phyloP scores from a whole-genome alignment of 805 yeast species.

The Wickerhamiella kurtzmanii region DNA sequence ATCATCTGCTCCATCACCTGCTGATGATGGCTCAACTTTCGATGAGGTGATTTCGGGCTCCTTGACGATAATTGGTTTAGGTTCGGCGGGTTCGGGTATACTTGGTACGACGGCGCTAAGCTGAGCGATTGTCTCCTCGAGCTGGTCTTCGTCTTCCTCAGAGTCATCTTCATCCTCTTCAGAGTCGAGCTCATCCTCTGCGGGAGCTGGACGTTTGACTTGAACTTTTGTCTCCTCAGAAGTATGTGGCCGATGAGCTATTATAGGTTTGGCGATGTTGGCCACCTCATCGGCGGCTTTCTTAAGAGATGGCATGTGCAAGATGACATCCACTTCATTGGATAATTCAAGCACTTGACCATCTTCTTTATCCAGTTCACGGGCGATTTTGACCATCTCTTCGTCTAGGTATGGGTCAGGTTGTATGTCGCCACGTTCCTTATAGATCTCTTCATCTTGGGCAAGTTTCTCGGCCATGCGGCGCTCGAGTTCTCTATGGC shows the following conservation, averaged over 20 bases:
- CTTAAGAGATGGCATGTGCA: conserved; percentile 17
- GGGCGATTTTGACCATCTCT: conserved; percentile 18
- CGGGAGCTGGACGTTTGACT: not conserved
- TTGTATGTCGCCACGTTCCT: conserved; percentile 12
- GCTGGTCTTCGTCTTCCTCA: conserved; percentile 10
- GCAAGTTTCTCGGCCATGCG: conserved; percentile 10
- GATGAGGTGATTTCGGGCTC: no score
- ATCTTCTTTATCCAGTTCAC: conserved; percentile 19
- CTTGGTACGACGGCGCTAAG: not conserved
- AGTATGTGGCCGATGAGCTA: not conserved
- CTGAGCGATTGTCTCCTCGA: conserved; percentile 6
- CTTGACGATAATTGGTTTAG: no score
- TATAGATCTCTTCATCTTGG: conserved; percentile 13
- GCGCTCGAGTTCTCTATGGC: conserved; percentile 42
- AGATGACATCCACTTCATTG: conserved; percentile 20
- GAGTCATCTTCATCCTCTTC: conserved; percentile 9
- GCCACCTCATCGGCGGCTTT: conserved; percentile 14
- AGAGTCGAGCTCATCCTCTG: not conserved
- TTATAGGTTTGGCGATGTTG: not conserved
- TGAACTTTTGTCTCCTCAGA: not conserved
- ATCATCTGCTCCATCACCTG: no score
- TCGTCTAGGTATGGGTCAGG: conserved; percentile 17
- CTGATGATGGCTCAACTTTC: no score
- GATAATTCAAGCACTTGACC: conserved; percentile 21
- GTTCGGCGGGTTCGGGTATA: no score